Percentiles rank a stretch among this genome's conserved stretches.
Evolutionary conservation across 805 yeast genomes (phyloP).

Genomic region (Brettanomyces naardenensis): DNA sequence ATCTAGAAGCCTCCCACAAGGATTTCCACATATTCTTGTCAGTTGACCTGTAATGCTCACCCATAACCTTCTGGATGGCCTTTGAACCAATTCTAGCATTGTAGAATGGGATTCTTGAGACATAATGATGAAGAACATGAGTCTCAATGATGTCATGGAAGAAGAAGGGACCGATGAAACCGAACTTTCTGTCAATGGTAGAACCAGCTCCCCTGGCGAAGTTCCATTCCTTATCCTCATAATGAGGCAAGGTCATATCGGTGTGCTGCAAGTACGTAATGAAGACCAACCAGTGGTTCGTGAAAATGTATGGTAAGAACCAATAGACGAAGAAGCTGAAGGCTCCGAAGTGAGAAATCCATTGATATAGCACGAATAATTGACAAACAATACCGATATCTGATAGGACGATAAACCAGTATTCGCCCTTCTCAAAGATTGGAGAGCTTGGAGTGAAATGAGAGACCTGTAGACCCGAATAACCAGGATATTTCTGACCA

Average conservation of each 20-base stretch:
- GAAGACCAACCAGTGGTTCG: conserved; percentile 86
- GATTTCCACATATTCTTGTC: conserved; percentile 69
- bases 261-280: conserved; percentile 83
- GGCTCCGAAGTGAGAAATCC: conserved; percentile 55
- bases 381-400: conserved; percentile 64
- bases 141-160: conserved; percentile 90
- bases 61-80: conserved; percentile 79
- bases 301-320: conserved; percentile 69
- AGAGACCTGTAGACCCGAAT: conserved; percentile 39
- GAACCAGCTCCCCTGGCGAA: conserved; percentile 89
- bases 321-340: conserved; percentile 60
- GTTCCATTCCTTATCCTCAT: conserved; percentile 68
- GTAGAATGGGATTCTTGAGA: conserved; percentile 80
- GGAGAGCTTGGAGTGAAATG: conserved; percentile 74
- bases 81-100: conserved; percentile 75
- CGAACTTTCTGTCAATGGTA: conserved; percentile 78
- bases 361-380: conserved; percentile 43
- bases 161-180: conserved; percentile 67
- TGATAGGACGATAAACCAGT: conserved; percentile 60
- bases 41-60: conserved; percentile 60
- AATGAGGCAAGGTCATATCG: conserved; percentile 73
- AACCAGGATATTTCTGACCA: conserved; percentile 55
- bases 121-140: conserved; percentile 81
- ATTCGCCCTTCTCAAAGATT: conserved; percentile 65
- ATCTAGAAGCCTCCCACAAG: conserved; percentile 54